Percentiles rank a stretch among this genome's conserved stretches.
These are phyloP conservation scores for Allium cepa DNA, from an alignment of 106 monocot species.

Conservation along the genomic window DNA sequence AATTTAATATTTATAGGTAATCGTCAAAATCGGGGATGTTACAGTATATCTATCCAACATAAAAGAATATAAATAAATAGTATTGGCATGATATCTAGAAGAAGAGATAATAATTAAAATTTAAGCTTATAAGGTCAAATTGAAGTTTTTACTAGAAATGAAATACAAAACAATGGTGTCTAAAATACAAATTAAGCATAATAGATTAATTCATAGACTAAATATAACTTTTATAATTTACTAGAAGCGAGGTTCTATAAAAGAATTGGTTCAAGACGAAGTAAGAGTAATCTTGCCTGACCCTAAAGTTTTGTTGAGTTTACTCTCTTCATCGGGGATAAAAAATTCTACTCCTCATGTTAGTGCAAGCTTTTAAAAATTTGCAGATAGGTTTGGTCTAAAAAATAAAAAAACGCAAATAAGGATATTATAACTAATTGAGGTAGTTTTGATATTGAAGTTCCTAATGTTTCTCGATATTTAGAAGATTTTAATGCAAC, in stretches of 20 bases:
- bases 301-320: conserved; percentile 66
- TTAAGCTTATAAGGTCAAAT: too few species aligned
- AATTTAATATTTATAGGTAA: too few species aligned
- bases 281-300: conserved; percentile 70
- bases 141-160: too few species aligned
- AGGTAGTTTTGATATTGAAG: conserved; percentile 35
- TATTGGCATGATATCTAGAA: too few species aligned
- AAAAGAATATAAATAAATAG: too few species aligned
- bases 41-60: too few species aligned
- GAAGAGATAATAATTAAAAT: too few species aligned
- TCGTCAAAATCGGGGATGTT: too few species aligned
- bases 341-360: conserved; percentile 21
- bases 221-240: conserved; percentile 1
- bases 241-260: conserved; percentile 44
- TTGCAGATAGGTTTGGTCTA: conserved; percentile 16
- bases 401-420: conserved; percentile 33
- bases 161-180: too few species aligned
- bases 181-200: too few species aligned
- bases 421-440: conserved; percentile 62
- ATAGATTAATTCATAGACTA: too few species aligned
- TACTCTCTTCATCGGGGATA: conserved; percentile 34
- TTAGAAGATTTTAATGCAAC: neutral
- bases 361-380: conserved; percentile 33
- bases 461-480: conserved; percentile 10
- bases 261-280: conserved; percentile 59